Conservation (phyloP, 306 rosid species). For the Quercus cerris region DNA sequence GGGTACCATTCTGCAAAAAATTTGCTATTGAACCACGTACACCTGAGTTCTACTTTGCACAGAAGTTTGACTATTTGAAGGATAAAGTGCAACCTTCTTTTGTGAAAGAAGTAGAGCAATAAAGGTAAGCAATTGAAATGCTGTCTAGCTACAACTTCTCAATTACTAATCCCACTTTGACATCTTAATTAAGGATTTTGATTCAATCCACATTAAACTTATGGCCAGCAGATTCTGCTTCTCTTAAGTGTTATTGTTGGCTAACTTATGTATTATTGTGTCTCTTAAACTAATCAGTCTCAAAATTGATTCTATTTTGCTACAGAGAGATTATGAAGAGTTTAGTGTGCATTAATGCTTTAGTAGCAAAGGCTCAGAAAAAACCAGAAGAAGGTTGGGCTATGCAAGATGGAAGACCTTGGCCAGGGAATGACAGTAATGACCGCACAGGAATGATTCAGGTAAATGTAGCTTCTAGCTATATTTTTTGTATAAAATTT, state of each 20-base stretch:
- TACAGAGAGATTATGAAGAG: constrained; percentile 94
- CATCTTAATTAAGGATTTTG: neutral
- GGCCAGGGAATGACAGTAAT: constrained; percentile 93
- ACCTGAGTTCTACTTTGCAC: constrained; percentile 96
- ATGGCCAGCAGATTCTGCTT: no score
- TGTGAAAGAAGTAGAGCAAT: constrained; percentile 95
- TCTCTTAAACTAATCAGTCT: constrained; percentile 10
- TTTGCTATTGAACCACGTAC: constrained; percentile 86
- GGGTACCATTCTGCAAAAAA: constrained; percentile 95
- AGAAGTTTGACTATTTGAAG: constrained; percentile 90
- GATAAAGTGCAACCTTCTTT: constrained; percentile 95
- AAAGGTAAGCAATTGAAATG: constrained; percentile 58
- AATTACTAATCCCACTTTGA: neutral
- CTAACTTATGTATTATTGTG: neutral
- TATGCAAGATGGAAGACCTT: constrained; percentile 93
- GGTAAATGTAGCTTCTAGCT: constrained; percentile 33
- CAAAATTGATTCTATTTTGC: constrained; percentile 7
- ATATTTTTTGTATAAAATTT: neutral
- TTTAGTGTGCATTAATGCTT: constrained; percentile 79
- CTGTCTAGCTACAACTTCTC: constrained; percentile 3
- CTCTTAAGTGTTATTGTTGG: neutral
- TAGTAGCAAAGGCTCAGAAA: constrained; percentile 93
- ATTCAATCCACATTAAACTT: neutral
- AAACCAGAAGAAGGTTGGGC: constrained; percentile 98
- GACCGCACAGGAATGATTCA: constrained; percentile 99